Percentiles rank a stretch among this genome's conserved stretches.
Conservation (phyloP, 2,329 filamentous ascomycete species). For the Fusarium illudens region DNA sequence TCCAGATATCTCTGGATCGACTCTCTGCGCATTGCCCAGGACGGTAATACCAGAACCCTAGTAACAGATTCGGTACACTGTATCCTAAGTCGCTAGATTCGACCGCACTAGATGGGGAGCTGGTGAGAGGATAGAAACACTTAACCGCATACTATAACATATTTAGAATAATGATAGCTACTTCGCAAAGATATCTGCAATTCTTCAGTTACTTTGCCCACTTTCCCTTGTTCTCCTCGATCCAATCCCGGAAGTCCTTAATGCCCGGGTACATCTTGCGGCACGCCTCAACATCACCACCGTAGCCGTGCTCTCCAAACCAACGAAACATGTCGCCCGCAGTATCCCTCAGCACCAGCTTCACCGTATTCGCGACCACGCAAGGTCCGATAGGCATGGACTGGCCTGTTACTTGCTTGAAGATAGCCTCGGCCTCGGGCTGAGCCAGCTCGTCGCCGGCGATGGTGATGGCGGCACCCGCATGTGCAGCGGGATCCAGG, state of each 20-base stretch:
- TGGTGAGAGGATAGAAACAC: too few species aligned
- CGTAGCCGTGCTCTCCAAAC: slow-evolving; percentile 30
- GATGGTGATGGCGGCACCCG: slow-evolving; percentile 10
- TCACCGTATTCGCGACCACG: slow-evolving; percentile 14
- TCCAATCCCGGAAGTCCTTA: slow-evolving; percentile 20
- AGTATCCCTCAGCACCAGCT: slow-evolving; percentile 15
- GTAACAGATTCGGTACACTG: too few species aligned
- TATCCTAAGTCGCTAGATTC: too few species aligned
- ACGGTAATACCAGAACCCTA: too few species aligned
- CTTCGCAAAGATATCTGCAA: background rate
- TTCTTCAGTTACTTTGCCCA: background rate
- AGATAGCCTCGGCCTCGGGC: slow-evolving; percentile 19
- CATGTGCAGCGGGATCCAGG: slow-evolving; percentile 42
- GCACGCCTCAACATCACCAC: slow-evolving; percentile 18
- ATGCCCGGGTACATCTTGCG: slow-evolving; percentile 5
- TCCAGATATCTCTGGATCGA: too few species aligned
- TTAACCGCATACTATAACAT: too few species aligned
- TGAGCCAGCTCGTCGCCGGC: slow-evolving; percentile 30
- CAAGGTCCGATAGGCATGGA: slow-evolving; percentile 21
- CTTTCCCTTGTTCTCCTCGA: background rate
- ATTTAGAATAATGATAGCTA: background rate
- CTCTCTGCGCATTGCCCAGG: too few species aligned
- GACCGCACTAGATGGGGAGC: too few species aligned
- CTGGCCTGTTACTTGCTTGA: background rate
- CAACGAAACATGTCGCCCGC: slow-evolving; percentile 29